phyloP scores from a whole-genome alignment of 83 land plant genomes.

The Picea mariana region DNA sequence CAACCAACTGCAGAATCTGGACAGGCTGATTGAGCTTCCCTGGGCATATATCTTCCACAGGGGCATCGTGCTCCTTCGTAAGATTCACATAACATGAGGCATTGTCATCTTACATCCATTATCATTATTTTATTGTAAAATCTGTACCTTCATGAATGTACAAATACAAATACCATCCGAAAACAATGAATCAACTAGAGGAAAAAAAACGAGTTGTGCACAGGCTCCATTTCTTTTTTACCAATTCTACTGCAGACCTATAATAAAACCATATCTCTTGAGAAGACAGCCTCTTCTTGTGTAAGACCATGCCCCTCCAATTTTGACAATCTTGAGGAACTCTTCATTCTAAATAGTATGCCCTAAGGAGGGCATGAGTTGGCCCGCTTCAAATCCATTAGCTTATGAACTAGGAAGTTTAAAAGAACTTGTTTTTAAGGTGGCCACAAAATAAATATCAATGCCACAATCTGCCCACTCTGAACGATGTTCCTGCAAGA shows the following conservation, averaged over 20 bases:
- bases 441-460: conserved; percentile 64
- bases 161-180: no score
- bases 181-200: no score
- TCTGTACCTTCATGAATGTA: no score
- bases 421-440: conserved; percentile 45
- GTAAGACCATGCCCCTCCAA: conserved; percentile 64
- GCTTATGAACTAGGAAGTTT: conserved; percentile 35
- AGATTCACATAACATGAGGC: no score
- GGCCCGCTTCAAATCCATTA: conserved; percentile 43
- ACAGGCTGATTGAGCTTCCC: no score
- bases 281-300: conserved; percentile 3
- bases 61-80: no score
- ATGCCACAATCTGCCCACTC: conserved; percentile 85
- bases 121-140: no score
- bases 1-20: no score
- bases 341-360: conserved; percentile 84
- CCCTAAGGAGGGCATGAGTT: conserved; percentile 70
- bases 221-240: no score
- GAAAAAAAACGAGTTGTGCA: no score
- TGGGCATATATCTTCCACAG: no score
- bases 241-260: neutral
- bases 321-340: conserved; percentile 65
- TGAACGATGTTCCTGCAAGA: conserved; percentile 85
- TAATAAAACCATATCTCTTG: neutral
- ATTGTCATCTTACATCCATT: no score